Evolutionary conservation across 495 filamentous ascomycete genomes (phyloP).

Genomic region (Aspergillus nanangensis): DNA sequence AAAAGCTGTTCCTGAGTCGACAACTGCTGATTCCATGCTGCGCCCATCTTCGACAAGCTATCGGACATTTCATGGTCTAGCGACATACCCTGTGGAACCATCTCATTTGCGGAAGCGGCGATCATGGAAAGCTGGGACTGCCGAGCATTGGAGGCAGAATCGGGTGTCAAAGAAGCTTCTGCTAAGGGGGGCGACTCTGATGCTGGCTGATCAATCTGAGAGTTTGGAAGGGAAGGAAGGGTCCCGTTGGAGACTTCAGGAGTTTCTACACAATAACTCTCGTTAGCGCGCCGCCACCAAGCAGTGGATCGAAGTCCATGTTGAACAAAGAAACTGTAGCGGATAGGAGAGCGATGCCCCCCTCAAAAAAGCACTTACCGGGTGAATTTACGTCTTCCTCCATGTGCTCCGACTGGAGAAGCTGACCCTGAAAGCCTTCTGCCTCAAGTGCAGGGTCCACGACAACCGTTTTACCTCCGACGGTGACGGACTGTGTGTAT

Average conservation of each 20-base stretch:
- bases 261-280: conserved; percentile 16
- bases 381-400: conserved; percentile 27
- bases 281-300: conserved; percentile 18
- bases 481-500: conserved; percentile 43
- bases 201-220: conserved; percentile 24
- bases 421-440: conserved; percentile 38
- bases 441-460: conserved; percentile 45
- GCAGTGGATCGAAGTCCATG: background rate
- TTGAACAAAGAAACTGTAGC: conserved; percentile 2
- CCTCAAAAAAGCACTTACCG: conserved; percentile 19
- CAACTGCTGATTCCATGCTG: conserved; percentile 36
- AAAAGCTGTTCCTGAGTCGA: conserved; percentile 42
- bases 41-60: conserved; percentile 29
- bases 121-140: conserved; percentile 48
- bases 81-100: conserved; percentile 40
- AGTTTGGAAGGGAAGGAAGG: conserved; percentile 32
- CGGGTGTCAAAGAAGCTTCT: conserved; percentile 35
- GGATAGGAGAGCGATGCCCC: background rate
- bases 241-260: conserved; percentile 26
- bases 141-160: conserved; percentile 35
- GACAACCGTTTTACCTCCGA: conserved; percentile 44
- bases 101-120: conserved; percentile 45
- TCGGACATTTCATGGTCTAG: conserved; percentile 37
- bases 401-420: conserved; percentile 19
- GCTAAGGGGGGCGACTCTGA: conserved; percentile 40